Percentiles rank a stretch among this genome's conserved stretches.
phyloP scores from a whole-genome alignment of 2,329 filamentous ascomycete species.

The Phialophora tarda region DNA sequence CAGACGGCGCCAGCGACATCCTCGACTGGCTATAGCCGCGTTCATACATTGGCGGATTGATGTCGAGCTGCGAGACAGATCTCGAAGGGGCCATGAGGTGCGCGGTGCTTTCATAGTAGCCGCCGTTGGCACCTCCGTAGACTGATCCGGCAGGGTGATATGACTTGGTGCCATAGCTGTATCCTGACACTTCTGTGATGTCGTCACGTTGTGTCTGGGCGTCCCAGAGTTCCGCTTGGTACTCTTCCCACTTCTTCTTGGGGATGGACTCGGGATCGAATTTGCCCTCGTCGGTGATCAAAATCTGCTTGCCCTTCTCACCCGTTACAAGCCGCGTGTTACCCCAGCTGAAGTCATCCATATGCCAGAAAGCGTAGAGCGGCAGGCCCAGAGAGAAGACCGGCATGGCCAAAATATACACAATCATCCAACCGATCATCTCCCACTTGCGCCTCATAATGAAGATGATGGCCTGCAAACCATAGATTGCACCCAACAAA shows the following conservation, averaged over 20 bases:
- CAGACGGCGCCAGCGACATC: constrained; percentile 79
- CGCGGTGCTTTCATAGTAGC: constrained; percentile 32
- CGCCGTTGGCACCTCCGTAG: constrained; percentile 71
- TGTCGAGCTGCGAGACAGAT: constrained; percentile 65
- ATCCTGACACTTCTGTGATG: constrained; percentile 83
- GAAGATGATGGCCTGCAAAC: constrained; percentile 96
- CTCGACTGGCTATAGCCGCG: constrained; percentile 62
- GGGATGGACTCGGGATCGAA: constrained; percentile 93
- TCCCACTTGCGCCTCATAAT: constrained; percentile 97
- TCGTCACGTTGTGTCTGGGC: constrained; percentile 84
- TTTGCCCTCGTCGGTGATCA: constrained; percentile 96
- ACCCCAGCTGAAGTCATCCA: constrained; percentile 99
- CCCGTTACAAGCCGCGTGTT: constrained; percentile 97
- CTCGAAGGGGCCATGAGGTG: constrained; percentile 60
- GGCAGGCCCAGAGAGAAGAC: constrained; percentile 90
- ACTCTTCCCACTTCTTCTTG: constrained; percentile 99
- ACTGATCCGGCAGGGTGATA: constrained; percentile 68
- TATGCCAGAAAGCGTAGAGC: constrained; percentile 97
- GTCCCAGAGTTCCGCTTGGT: constrained; percentile 97
- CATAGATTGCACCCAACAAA: constrained; percentile 92
- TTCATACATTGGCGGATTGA: constrained; percentile 54
- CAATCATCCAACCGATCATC: constrained; percentile 99
- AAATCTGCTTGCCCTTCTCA: constrained; percentile 87
- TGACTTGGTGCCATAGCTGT: constrained; percentile 90
- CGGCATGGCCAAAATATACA: constrained; percentile 89